Evolutionary conservation across 2,329 filamentous ascomycete species (phyloP).

Genomic region (Epichloe gansuensis): DNA sequence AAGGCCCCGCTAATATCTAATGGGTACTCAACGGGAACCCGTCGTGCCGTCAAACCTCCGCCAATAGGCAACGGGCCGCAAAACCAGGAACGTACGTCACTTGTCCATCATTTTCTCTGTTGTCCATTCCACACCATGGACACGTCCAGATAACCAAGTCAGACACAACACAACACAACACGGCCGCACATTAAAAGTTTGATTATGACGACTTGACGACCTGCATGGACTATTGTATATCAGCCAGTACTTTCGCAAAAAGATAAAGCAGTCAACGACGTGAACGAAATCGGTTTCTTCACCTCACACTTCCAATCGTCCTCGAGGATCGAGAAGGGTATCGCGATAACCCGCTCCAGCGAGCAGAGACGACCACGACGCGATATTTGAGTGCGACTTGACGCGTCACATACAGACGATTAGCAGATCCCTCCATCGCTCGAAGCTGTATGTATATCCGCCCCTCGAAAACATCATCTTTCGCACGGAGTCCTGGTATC

Average conservation of each 20-base stretch:
- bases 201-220: background rate
- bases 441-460: no score
- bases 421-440: no score
- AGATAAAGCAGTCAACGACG: background rate
- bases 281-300: no score
- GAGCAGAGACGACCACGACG: no score
- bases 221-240: background rate
- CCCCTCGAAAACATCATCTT: background rate
- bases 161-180: background rate
- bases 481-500: background rate
- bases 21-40: background rate
- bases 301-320: no score
- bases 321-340: no score
- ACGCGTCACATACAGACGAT: background rate
- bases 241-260: background rate
- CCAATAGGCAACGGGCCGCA: background rate
- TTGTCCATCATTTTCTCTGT: background rate
- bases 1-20: no score
- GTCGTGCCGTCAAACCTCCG: background rate
- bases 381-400: no score
- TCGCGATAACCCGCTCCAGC: no score
- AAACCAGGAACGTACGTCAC: background rate
- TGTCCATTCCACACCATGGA: background rate
- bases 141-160: background rate
- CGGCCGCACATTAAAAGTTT: background rate